A percentile compares a stretch with the other conserved stretches of the same genome.
Conservation (phyloP, 768 basidiomycete genomes). For the Kwoniella bestiolae region DNA sequence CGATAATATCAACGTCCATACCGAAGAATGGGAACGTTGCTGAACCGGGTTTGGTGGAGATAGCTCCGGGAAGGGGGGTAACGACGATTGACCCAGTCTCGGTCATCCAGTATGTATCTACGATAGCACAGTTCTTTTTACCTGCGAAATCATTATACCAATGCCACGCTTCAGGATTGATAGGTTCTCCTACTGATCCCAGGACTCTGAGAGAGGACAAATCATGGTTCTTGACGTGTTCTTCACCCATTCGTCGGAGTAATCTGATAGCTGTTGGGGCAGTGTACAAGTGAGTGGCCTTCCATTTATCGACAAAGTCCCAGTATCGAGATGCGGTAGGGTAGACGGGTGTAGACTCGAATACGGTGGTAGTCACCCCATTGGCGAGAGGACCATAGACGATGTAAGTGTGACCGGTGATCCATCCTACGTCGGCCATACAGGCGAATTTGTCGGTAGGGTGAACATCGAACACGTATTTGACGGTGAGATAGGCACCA, state of each 20-base stretch:
- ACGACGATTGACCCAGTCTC: slow-evolving; percentile 96
- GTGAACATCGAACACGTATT: slow-evolving; percentile 97
- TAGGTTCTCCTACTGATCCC: slow-evolving; percentile 94
- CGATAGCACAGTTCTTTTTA: slow-evolving; percentile 81
- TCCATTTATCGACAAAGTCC: slow-evolving; percentile 90
- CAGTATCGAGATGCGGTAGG: slow-evolving; percentile 96
- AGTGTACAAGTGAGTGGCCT: slow-evolving; percentile 92
- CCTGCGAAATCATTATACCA: slow-evolving; percentile 99
- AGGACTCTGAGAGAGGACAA: slow-evolving; percentile 81
- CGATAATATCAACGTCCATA: slow-evolving; percentile 83
- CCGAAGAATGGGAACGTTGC: slow-evolving; percentile 99
- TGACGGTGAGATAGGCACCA: slow-evolving; percentile 86
- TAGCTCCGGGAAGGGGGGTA: slow-evolving; percentile 89
- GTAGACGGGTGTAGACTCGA: slow-evolving; percentile 96
- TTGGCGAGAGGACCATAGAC: slow-evolving; percentile 83
- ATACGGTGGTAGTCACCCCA: slow-evolving; percentile 66
- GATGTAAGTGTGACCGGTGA: slow-evolving; percentile 97
- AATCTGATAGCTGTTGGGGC: slow-evolving; percentile 71
- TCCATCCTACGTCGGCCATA: slow-evolving; percentile 99
- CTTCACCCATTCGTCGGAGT: slow-evolving; percentile 78
- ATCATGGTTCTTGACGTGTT: slow-evolving; percentile 82
- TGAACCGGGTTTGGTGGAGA: slow-evolving; percentile 92
- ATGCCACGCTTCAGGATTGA: slow-evolving; percentile 98
- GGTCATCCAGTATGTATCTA: slow-evolving; percentile 89
- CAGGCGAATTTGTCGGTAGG: slow-evolving; percentile 95